phyloP scores from a whole-genome alignment of 306 rosid species.

The Pyrus communis region DNA sequence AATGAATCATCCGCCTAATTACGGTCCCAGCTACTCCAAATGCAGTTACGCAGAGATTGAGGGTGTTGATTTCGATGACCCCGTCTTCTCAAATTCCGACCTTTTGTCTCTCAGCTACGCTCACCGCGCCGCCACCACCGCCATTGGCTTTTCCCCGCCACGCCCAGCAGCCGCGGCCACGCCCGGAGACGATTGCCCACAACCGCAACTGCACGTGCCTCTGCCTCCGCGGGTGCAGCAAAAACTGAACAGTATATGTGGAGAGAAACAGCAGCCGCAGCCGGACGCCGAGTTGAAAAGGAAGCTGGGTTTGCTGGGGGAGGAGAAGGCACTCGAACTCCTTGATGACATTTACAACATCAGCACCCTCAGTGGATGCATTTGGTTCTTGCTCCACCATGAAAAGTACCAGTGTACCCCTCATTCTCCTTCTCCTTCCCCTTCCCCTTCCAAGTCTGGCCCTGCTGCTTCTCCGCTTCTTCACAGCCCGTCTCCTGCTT shows the following conservation, averaged over 20 bases:
- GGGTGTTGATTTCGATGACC: background rate
- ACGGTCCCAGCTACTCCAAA: background rate
- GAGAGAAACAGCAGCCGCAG: background rate
- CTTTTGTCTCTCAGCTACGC: background rate
- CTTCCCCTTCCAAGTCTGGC: background rate
- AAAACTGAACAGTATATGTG: slow-evolving; percentile 9
- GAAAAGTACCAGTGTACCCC: background rate
- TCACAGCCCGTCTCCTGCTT: background rate
- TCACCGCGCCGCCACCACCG: background rate
- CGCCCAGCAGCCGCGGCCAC: background rate
- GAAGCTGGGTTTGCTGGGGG: slow-evolving; percentile 9
- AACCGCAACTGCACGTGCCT: background rate
- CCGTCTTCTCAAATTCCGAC: no score
- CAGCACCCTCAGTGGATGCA: slow-evolving; percentile 11
- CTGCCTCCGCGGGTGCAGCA: slow-evolving; percentile 23
- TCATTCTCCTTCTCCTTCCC: background rate
- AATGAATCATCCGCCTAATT: no score
- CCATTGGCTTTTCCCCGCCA: background rate
- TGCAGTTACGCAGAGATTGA: background rate
- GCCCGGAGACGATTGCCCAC: background rate
- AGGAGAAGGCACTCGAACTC: slow-evolving; percentile 18
- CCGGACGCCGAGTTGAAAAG: background rate
- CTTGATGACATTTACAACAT: slow-evolving; percentile 2
- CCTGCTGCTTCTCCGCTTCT: background rate
- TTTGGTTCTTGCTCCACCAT: background rate